Evolutionary conservation across 345 rosid genomes (phyloP), one percentile per base, ranked within the genome.

Genomic region (Rhodamnia rubescens): DNA sequence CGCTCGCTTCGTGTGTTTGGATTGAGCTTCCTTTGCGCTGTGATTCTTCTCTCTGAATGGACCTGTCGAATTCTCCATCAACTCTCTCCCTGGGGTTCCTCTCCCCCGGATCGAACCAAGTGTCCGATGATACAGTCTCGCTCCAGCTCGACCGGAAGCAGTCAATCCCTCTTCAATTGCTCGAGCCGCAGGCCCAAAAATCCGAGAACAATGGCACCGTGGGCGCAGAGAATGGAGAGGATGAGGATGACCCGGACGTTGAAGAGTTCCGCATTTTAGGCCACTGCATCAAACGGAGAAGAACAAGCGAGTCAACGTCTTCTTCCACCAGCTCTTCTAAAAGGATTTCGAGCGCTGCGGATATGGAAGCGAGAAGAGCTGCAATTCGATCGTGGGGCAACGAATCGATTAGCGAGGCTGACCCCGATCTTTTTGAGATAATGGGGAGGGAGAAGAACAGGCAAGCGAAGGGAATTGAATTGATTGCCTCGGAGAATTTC

Each of bases 401-500:
- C 84, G 95, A 91, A 74, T 64, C 95, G 12, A 87, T 95, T 24
- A 27, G 87, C 36, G 89, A 57, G 84, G 94, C 94, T 1, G 97
- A 94, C 87, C 95, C 94, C 11, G 95, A 93, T 50, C 74, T 96
- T 57, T 88, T 87, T 42, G 91, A 90, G 82, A 59, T 92, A 15
- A 94, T 96, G 95, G 92, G 90, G 84, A 92, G 90, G 85, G 98
- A 95, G 86, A 95, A 92, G 64, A 89, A 87, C 50, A 87, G 98
- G 78, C 96, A 95, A 51, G 82, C 89, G 84, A 89, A 85, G 87
- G 96, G 96, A 4, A 92, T 95, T 18, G 96, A 95, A 88, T 89
- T 95, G 86, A 95, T 95, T 29, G 96, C 96, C 18, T 95, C 98
- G 5, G 96, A 95, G 92, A 95, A 93, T 89, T 95, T 94, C 51